phyloP scores from a whole-genome alignment of 345 rosid genomes.

The Linum usitatissimum region DNA sequence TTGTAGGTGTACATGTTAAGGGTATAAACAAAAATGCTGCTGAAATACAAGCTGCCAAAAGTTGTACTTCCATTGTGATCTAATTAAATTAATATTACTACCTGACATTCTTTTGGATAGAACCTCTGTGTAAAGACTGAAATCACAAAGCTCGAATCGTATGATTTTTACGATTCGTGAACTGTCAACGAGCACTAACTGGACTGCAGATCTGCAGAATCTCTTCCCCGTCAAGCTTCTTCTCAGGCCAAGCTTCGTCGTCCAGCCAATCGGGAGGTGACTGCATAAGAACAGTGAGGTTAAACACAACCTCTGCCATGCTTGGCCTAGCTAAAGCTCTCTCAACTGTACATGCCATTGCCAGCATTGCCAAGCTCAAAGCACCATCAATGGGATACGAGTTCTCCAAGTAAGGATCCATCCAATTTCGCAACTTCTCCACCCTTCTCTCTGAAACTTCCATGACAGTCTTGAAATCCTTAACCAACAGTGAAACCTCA shows the following conservation, averaged over 20 bases:
- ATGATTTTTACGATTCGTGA: no score
- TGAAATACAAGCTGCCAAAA: background rate
- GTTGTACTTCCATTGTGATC: background rate
- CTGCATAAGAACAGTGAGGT: conserved; percentile 37
- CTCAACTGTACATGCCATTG: conserved; percentile 39
- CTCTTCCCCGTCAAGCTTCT: conserved; percentile 26
- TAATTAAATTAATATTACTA: no score
- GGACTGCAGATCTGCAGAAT: conserved; percentile 25
- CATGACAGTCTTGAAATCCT: conserved; percentile 29
- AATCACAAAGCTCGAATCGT: no score
- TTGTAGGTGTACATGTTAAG: background rate
- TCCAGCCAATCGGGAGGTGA: conserved; percentile 23
- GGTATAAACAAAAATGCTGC: background rate
- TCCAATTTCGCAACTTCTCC: conserved; percentile 31
- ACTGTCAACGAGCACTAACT: conserved; percentile 34
- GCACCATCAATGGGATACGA: conserved; percentile 39
- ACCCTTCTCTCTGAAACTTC: conserved; percentile 29
- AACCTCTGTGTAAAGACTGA: no score
- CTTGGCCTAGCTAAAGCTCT: conserved; percentile 40
- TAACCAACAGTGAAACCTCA: conserved; percentile 30
- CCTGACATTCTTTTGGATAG: no score
- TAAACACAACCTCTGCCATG: conserved; percentile 55
- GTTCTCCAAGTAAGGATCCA: conserved; percentile 45
- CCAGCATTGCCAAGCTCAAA: conserved; percentile 36
- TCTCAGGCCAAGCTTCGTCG: conserved; percentile 33